Evolutionary conservation across 768 basidiomycete species (phyloP), one percentile per base, ranked within the genome.

Genomic region (Boletus vinaceobasis): DNA sequence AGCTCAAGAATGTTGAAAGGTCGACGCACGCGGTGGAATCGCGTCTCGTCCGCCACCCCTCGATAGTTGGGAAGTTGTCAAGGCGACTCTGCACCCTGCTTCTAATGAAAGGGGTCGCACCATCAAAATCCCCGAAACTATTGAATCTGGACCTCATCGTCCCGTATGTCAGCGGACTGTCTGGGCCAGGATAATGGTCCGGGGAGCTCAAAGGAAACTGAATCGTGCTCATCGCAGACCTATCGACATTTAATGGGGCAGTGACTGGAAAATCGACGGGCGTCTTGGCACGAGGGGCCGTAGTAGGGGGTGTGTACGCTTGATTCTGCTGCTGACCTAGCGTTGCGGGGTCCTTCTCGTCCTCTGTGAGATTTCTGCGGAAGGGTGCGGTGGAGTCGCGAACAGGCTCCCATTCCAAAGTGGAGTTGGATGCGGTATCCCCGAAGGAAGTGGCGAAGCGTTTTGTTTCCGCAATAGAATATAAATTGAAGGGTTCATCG

Each of bases 11-110:
- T 44, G 14, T 27, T 35, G 10, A 50, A 35, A 43, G 55, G 55
- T 39, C 46, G 5, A 77, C 91, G 72, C 66, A 94, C 91, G 90
- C 90, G 29, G 90, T 93, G 61, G 92, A 93, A 71, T 95, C 92
- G 46, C 90, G 79, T 61, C 93, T 77, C 11, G 86, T 90, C 48
- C 93, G 78, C 93, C 93, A 96, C 5, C 87, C 89, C 32, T 93
- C 90, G 3, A 77, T 63, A 19, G 68, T 77, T 45, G 68, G 68
- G 40, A 83, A 69, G 52, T 70, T 77, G 57, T 90, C 87, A 46
- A 91, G 71, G 48, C 88, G 78, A 66, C 91, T 93, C 55, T 88
- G 90, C 8, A 86, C 90, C 43, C 91, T 84, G 69, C 90, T 93
- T 46, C 91, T 81, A 60, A 91, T 86, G 69, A 92, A 92, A 11